Evolutionary conservation across 2,329 filamentous ascomycete genomes (phyloP).

Genomic region (Sclerotinia sclerotiorum): DNA sequence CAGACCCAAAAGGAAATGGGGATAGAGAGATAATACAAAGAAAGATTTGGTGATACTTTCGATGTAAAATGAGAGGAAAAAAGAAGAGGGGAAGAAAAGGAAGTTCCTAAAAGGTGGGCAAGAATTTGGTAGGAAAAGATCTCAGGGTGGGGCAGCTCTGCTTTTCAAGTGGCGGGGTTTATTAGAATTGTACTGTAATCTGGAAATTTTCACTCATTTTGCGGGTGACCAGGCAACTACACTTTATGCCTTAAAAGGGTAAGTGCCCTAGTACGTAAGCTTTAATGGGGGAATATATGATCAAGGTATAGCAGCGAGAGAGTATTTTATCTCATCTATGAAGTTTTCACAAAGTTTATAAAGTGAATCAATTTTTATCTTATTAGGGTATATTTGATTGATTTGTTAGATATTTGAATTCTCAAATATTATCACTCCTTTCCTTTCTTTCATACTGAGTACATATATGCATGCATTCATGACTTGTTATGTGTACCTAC

Average conservation of each 20-base stretch:
- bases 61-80: conserved; percentile 28
- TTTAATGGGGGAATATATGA: too few relatives aligned
- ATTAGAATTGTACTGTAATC: background rate
- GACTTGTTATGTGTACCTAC: too few relatives aligned
- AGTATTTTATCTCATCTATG: too few relatives aligned
- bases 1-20: conserved; percentile 36
- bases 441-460: too few relatives aligned
- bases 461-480: too few relatives aligned
- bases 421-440: too few relatives aligned
- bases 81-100: conserved; percentile 23
- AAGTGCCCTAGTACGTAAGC: background rate
- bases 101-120: conserved; percentile 21
- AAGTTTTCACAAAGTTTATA: background rate
- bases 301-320: too few relatives aligned
- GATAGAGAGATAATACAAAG: conserved; percentile 36
- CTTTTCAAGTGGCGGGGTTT: conserved; percentile 9
- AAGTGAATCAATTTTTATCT: background rate
- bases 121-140: conserved; percentile 22
- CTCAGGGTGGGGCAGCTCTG: conserved; percentile 11
- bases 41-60: conserved; percentile 34
- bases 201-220: conserved; percentile 8
- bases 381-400: too few relatives aligned
- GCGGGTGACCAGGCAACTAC: conserved; percentile 3
- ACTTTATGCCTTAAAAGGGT: conserved; percentile 10
- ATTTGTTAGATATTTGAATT: too few relatives aligned